Base-by-base conservation (phyloP, 1,284 basidiomycete species). In the Leccinum huronense region DNA sequence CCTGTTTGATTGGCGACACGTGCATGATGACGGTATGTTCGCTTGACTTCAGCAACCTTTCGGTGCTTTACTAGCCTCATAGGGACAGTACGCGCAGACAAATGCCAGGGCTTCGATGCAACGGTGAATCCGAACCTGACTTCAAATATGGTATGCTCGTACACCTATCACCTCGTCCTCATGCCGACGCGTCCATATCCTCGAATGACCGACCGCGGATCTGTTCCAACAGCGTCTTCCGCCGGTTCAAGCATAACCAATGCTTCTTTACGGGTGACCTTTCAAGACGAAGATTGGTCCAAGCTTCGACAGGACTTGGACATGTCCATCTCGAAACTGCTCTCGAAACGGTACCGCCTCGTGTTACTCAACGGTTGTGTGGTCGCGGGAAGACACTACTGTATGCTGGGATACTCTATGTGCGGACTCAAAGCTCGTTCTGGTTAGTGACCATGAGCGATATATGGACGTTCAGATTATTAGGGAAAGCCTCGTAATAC, bases 371-470 rank as follows among this genome's bases (percentile, higher is more conserved):
- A 79, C 0, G 88, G 87, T 0, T 68, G 87, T 27, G 65, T 61
- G 6, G 75, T 90, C 23, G 86, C 81, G 1, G 88, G 87, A 0
- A 78, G 84, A 16, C 68, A 71, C 0, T 89, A 84, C 70, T 63
- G 81, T 0, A 85, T 89, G 71, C 73, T 90, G 51, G 88, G 84
- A 1, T 89, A 87, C 68, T 86, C 85, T 0, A 83, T 83, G 73
- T 86, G 85, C 19, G 84, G 84, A 0, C 75, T 89, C 61, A 82
- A 79, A 67, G 78, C 61, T 80, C 83, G 1, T 81, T 89, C 9
- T 89, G 86, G 82, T 90, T 86, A 63, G 80, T 86, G 45, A 79
- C 77, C 9, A 63, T 8, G 1, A 23, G 23, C 23, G 23, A 23
- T 10, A n/a, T 1, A 59, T 77, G 65, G 61, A 74, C 54, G 77